Percentiles rank a stretch among this genome's conserved stretches.
Conservation (phyloP, 2,329 filamentous ascomycete species). For the Cercospora sp. region DNA sequence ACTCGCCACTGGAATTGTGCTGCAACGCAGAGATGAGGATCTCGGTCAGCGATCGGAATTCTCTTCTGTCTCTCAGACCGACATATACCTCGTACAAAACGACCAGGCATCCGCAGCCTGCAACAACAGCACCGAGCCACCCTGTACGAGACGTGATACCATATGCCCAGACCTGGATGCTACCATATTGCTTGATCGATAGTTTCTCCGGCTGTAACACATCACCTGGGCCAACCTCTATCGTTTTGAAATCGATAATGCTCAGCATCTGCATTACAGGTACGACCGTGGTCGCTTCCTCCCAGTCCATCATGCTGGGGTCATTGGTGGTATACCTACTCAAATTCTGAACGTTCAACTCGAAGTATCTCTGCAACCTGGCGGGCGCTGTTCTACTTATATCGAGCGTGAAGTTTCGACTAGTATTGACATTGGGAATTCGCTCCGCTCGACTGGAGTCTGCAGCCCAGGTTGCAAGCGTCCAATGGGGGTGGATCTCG, state of each 20-base stretch:
- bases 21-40: slow-evolving; percentile 33
- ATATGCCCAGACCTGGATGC: slow-evolving; percentile 31
- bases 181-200: slow-evolving; percentile 18
- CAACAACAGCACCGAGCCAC: slow-evolving; percentile 26
- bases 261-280: slow-evolving; percentile 26
- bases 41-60: slow-evolving; percentile 22
- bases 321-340: too few relatives aligned
- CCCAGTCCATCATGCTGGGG: not conserved
- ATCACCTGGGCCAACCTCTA: not conserved
- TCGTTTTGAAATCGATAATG: slow-evolving; percentile 26
- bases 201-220: not conserved
- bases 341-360: not conserved
- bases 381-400: not conserved
- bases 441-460: not conserved
- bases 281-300: slow-evolving; percentile 1
- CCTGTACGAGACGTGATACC: slow-evolving; percentile 28
- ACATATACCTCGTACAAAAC: slow-evolving; percentile 27
- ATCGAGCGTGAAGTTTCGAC: not conserved
- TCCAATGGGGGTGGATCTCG: slow-evolving; percentile 15
- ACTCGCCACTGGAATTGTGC: slow-evolving; percentile 27
- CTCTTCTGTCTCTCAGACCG: slow-evolving; percentile 19
- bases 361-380: not conserved
- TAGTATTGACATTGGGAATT: not conserved
- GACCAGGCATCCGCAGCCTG: slow-evolving; percentile 21
- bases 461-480: slow-evolving; percentile 30